Evolutionary conservation across 2,329 filamentous ascomycete genomes (phyloP).

Genomic region (Pestalotiopsis sp.): DNA sequence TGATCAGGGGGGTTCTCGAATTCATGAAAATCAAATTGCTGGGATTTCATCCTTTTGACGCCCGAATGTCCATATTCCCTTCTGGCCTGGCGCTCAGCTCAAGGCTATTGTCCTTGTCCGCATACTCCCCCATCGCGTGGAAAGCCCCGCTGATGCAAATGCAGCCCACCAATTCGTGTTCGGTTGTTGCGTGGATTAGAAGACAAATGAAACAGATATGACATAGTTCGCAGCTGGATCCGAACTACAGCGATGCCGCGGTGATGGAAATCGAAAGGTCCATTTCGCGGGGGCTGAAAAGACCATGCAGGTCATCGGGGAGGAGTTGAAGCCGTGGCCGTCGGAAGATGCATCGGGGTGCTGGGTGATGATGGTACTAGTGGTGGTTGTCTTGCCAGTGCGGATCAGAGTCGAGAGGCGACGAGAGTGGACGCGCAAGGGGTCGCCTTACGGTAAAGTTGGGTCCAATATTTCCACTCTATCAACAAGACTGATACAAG

Average conservation of each 20-base stretch:
- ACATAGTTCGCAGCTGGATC: not conserved
- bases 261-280: not conserved
- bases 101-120: not conserved
- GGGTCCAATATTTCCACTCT: too few relatives aligned
- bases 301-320: not conserved
- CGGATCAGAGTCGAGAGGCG: not conserved
- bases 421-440: too few relatives aligned
- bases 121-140: not conserved
- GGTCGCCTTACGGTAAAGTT: too few relatives aligned
- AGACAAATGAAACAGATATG: conserved; percentile 11
- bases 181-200: conserved; percentile 3
- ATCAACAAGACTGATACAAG: conserved; percentile 74
- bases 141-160: conserved; percentile 9
- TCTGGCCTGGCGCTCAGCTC: not conserved
- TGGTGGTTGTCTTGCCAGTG: not conserved
- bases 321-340: not conserved
- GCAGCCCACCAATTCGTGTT: not conserved
- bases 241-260: not conserved
- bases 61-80: conserved; percentile 16
- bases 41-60: conserved; percentile 8
- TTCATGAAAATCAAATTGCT: conserved; percentile 3
- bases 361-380: not conserved
- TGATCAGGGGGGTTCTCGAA: not conserved
- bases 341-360: not conserved
- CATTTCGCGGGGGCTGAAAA: not conserved